Conservation (phyloP, 1,139 yeast genomes). For the Pichia sp. region DNA sequence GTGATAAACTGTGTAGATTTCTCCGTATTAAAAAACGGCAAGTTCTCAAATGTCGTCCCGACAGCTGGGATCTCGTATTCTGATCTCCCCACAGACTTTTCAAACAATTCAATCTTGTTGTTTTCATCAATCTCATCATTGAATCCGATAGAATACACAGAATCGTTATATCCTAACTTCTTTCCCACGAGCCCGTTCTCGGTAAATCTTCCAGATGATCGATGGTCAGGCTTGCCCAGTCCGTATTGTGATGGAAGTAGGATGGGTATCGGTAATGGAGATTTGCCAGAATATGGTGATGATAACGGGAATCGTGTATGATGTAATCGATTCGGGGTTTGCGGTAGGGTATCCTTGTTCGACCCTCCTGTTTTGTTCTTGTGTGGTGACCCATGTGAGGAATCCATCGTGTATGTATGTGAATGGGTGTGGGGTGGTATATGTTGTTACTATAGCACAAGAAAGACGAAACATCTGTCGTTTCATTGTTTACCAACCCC, state of each 20-base stretch:
- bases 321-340: conserved; percentile 1
- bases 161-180: background rate
- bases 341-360: background rate
- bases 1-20: conserved; percentile 5
- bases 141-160: background rate
- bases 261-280: conserved; percentile 17
- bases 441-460: too few relatives aligned
- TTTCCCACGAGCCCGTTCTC: background rate
- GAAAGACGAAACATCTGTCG: background rate
- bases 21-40: conserved; percentile 14
- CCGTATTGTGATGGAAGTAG: conserved; percentile 8
- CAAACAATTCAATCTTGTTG: conserved; percentile 9
- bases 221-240: background rate
- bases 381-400: background rate
- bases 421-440: background rate
- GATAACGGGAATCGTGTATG: conserved; percentile 12
- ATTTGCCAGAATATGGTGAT: conserved; percentile 19
- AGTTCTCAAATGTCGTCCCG: conserved; percentile 9
- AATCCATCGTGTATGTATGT: background rate
- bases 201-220: background rate
- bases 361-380: background rate
- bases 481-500: background rate
- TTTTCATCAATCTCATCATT: background rate
- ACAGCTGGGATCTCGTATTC: conserved; percentile 8
- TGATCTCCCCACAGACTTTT: background rate